Evolutionary conservation across 352 stramenopile species (phyloP), one percentile per base, ranked within the genome.

Genomic region (Lagenidium giganteum): DNA sequence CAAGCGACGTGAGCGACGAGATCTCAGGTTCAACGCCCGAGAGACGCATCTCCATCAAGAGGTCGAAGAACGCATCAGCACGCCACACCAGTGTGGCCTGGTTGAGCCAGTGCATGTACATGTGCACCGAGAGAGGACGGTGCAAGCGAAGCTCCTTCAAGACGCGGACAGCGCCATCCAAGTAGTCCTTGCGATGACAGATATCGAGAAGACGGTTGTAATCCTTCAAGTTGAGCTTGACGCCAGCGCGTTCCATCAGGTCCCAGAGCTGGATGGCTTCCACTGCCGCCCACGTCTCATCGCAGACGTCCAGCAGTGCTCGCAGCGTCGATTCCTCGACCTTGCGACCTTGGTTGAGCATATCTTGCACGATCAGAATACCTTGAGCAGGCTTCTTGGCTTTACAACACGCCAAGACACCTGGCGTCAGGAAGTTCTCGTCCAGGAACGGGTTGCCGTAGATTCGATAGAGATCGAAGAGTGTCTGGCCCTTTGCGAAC

Each of bases 391-490:
- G 75, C 34, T 88, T 84, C 50, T 86, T 80, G 11, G 77, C 78
- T 16, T 88, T 71, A 28, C 77, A 91, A 38, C 75, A 93, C 43
- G 79, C 77, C 14, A 86, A 34, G n/a, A 93, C 76, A 8, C 81
- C 81, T 1, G 78, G 81, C 1, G 73, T 83, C 18, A 93, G 52
- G 22, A 93, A 93, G 33, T 80, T 81, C 43, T 90, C 74, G 47
- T 91, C 81, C 50, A 93, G 47, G 23, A 76, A 87, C 43, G 81
- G 75, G 45, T 93, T 93, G 29, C 81, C 81, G 53, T 84, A 90
- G 61, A 91, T 89, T 21, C 81, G 77, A 49, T 91, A 93, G 30
- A 93, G 59, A 46, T 93, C 78, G 43, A 93, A 93, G 23, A 93
- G 58, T 43, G 64, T 78, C 44, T 88, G 72, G 18, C 75, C 79